A percentile compares a stretch with the other conserved stretches of the same genome.
Evolutionary conservation across 768 basidiomycete genomes (phyloP).

Genomic region (Russula ochroleuca): DNA sequence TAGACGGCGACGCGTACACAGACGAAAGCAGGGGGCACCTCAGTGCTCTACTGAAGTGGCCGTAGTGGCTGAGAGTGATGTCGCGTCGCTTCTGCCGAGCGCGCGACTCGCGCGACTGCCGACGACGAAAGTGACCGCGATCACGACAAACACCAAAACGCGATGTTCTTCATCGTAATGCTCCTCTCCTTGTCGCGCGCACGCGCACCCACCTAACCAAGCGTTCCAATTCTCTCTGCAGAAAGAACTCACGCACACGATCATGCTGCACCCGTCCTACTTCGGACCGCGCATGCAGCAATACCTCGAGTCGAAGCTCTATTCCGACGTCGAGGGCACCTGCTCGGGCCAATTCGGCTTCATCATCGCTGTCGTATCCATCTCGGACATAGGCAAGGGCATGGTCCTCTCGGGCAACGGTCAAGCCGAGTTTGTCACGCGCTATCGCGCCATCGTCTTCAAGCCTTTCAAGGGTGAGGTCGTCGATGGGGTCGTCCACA

Average conservation of each 20-base stretch:
- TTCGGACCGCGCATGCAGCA: slow-evolving; percentile 95
- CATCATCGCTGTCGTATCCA: slow-evolving; percentile 88
- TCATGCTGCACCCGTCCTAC: slow-evolving; percentile 95
- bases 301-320: slow-evolving; percentile 88
- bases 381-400: slow-evolving; percentile 87
- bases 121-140: too few species aligned
- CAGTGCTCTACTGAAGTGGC: not conserved
- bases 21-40: not conserved
- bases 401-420: slow-evolving; percentile 89
- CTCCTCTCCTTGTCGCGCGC: not conserved
- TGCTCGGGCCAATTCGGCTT: slow-evolving; percentile 94
- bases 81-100: not conserved
- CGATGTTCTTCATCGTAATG: slow-evolving; percentile 27
- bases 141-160: not conserved
- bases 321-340: slow-evolving; percentile 95
- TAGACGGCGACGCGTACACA: slow-evolving; percentile 3
- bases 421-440: slow-evolving; percentile 92
- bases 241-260: slow-evolving; percentile 98
- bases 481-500: slow-evolving; percentile 92
- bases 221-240: slow-evolving; percentile 33
- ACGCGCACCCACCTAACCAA: not conserved
- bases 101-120: too few species aligned
- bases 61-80: not conserved
- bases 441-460: slow-evolving; percentile 96
- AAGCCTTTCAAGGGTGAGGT: slow-evolving; percentile 99